Evolutionary conservation across 768 basidiomycete species (phyloP), one percentile per base, ranked within the genome.

Genomic region (Brasilioporus rufonigricans): DNA sequence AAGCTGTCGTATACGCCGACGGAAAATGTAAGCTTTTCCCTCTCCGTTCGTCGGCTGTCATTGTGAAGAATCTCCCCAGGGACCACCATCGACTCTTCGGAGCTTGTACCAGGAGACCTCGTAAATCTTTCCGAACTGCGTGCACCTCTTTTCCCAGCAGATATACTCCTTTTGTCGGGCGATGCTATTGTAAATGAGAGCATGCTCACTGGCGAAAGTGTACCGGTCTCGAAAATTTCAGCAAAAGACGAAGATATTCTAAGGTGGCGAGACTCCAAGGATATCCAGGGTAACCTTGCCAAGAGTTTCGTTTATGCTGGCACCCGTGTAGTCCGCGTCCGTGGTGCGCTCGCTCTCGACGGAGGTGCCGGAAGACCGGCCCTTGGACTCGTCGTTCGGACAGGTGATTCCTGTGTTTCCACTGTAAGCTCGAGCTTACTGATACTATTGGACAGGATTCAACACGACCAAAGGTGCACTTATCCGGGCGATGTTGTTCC

Each of bases 141-240:
- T 24, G 78, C 95, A 9, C 74, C 81, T 10, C 71, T 86, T 31
- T 78, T 99, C 60, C 97, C 97, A 4, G 90, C 92, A 14, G 97
- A 99, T 69, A 78, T 96, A 58, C 82, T 98, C 60, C 79, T 99
- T 9, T 83, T 99, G 27, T 91, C 93, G 2, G 97, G 97, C 1
- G 97, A 99, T 69, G 93, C 94, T 2, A 96, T 99, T 54, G 89
- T 98, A 48, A 98, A 98, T 69, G 97, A 99, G 74, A 96, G 93
- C 58, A 98, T 99, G 97, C 82, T 99, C 23, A 98, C 97, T 0
- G 97, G 97, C 13, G 97, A 99, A 73, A 97, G 94, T 59, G 92
- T 99, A 0, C 97, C 97, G 2, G 93, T 99, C 48, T 91, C 91
- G 68, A 99, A 99, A 69, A 72, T 82, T 19, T 89, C 95, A 0